Base-by-base conservation (phyloP, 352 stramenopile species). In the Phytopythium litorale region DNA sequence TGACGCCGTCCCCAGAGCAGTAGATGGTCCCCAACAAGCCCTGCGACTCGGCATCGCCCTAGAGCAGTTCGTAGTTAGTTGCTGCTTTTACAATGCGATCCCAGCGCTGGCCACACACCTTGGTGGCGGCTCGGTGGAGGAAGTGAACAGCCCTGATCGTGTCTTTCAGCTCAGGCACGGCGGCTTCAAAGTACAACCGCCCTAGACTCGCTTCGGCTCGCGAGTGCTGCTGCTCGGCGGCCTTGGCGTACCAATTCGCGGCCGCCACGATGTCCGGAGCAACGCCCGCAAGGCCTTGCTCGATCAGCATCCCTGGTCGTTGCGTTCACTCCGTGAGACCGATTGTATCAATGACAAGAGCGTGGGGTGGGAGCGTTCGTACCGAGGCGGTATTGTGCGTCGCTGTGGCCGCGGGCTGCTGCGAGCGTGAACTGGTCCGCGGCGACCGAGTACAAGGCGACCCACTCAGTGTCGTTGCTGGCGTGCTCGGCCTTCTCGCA, bases 91-190 rank as follows among this genome's bases (percentile, higher is more conserved):
- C 11, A 18, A 18, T 11, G 7, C 8, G n/a, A 56, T 28, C 13
- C 15, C 3, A n/a, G 7, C 5, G 42, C 42, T 7, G 19, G 12
- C 0, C 32, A 56, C 43, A 9, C 30, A 82, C 77, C 72, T 86
- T 86, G 7, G 62, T 58, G 1, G 78, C 78, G 19, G 84, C 79
- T 16, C 77, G 73, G 40, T 90, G 81, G 35, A 91, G 67, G 49
- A 83, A 91, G 57, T 93, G 82, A 56, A 89, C 74, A 1, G 80
- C 80, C 60, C 84, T 81, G 19, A 52, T 68, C 15, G 74, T 57
- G 60, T 88, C 76, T 19, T 67, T 64, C 19, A 67, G 54, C 53
- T 58, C 54, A 12, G 66, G 67, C n/a, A 45, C 9, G 13, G 3
- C 68, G 9, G 48, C 68, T 35, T 70, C 21, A 9, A 13, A 51